Conservation (phyloP, 2,329 filamentous ascomycete genomes). For the Colletotrichum lindemuthianum region DNA sequence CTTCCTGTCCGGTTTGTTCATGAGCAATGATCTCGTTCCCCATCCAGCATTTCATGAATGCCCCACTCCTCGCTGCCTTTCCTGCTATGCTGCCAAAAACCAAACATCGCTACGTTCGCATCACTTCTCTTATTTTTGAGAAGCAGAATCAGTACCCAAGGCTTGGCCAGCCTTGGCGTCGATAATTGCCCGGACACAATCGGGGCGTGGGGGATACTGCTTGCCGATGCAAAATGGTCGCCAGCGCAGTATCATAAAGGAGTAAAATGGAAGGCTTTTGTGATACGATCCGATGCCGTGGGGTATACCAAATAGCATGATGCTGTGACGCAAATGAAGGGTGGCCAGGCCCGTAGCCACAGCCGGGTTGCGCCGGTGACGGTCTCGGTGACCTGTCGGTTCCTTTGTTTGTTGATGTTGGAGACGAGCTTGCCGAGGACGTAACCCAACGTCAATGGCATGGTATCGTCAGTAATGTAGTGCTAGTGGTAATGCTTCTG, state of each 20-base stretch:
- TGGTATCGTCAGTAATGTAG: conserved; percentile 45
- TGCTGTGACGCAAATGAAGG: conserved; percentile 33
- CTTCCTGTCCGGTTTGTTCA: conserved; percentile 21
- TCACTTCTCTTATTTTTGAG: conserved; percentile 20
- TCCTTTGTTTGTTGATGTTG: neutral
- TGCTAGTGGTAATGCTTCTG: conserved; percentile 25
- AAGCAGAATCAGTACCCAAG: conserved; percentile 34
- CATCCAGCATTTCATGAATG: conserved; percentile 25
- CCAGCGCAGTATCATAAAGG: conserved; percentile 30
- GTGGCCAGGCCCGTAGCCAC: conserved; percentile 8
- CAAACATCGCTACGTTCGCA: conserved; percentile 35
- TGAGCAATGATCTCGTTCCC: conserved; percentile 19
- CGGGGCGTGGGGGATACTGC: conserved; percentile 7
- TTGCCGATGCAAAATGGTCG: conserved; percentile 15
- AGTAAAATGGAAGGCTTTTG: conserved; percentile 37
- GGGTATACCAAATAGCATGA: conserved; percentile 36
- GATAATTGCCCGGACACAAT: neutral
- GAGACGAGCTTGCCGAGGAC: conserved; percentile 6
- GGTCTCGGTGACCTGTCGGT: neutral
- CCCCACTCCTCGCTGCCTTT: conserved; percentile 9
- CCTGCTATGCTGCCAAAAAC: conserved; percentile 35
- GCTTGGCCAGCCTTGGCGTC: conserved; percentile 7
- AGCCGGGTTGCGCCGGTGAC: neutral
- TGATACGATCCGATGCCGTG: conserved; percentile 34
- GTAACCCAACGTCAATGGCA: conserved; percentile 44